phyloP scores from a whole-genome alignment of 2,329 filamentous ascomycete species.

The Ophiostoma himal-ulmi region DNA sequence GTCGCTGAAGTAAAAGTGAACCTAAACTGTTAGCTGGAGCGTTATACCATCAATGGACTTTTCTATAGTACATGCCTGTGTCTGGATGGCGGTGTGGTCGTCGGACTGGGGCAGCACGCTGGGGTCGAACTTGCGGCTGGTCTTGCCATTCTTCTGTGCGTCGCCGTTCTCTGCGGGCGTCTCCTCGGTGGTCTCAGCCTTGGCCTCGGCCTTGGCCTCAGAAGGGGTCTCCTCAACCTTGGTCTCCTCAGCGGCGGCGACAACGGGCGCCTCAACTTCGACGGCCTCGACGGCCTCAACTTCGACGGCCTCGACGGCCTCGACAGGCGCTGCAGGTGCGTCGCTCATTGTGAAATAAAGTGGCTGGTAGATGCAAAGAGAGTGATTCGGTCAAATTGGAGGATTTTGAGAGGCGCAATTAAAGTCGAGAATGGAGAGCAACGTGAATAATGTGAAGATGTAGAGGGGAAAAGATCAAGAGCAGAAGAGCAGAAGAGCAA shows the following conservation, averaged over 20 bases:
- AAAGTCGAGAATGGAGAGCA: background rate
- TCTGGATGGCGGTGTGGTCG: slow-evolving; percentile 74
- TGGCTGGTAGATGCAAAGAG: background rate
- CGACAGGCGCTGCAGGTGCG: slow-evolving; percentile 25
- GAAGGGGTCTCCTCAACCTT: slow-evolving; percentile 26
- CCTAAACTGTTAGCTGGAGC: slow-evolving; percentile 44
- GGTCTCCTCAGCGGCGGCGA: slow-evolving; percentile 11
- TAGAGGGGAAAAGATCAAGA: background rate
- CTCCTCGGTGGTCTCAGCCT: slow-evolving; percentile 33
- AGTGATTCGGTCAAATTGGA: background rate
- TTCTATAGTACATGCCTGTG: slow-evolving; percentile 54
- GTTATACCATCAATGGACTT: background rate
- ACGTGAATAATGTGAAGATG: background rate
- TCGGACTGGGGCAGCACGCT: slow-evolving; percentile 62
- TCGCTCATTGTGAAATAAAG: slow-evolving; percentile 26
- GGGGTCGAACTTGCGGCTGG: slow-evolving; percentile 67
- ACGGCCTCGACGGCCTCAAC: slow-evolving; percentile 26
- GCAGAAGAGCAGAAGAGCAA: background rate
- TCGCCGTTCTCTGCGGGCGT: slow-evolving; percentile 30
- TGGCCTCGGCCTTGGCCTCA: slow-evolving; percentile 28
- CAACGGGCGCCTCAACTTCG: slow-evolving; percentile 23
- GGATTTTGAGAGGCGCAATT: background rate
- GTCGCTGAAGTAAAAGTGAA: slow-evolving; percentile 94
- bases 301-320: slow-evolving; percentile 27
- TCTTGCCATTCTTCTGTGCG: slow-evolving; percentile 39